A percentile compares a stretch with the other conserved stretches of the same genome.
phyloP scores from a whole-genome alignment of 2,329 filamentous ascomycete species.

The Diaporthe batatas region DNA sequence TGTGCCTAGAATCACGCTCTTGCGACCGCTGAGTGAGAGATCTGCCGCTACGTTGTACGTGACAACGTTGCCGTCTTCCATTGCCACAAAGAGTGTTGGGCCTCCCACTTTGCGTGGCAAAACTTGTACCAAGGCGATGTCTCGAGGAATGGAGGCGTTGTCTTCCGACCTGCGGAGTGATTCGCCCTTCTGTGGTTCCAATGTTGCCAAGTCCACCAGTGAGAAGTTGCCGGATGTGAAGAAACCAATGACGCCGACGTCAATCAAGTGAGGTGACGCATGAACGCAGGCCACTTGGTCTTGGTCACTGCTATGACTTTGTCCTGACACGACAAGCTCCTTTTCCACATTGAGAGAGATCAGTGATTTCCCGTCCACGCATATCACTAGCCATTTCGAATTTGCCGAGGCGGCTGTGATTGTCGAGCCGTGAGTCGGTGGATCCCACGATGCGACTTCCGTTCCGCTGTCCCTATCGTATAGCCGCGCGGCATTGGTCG shows the following conservation, averaged over 20 bases:
- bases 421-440: constrained; percentile 57
- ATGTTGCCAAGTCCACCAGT: constrained; percentile 75
- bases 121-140: constrained; percentile 83
- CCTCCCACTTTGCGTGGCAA: constrained; percentile 70
- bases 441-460: constrained; percentile 70
- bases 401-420: constrained; percentile 88
- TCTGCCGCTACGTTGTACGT: constrained; percentile 80
- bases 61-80: constrained; percentile 92
- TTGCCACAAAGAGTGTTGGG: constrained; percentile 86
- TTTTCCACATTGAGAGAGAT: constrained; percentile 75
- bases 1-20: constrained; percentile 87
- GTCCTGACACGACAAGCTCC: constrained; percentile 68
- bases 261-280: constrained; percentile 72
- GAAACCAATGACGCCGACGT: constrained; percentile 85
- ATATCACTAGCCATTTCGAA: constrained; percentile 76
- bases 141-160: constrained; percentile 83
- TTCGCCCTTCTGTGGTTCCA: constrained; percentile 76
- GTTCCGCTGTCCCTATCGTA: constrained; percentile 71
- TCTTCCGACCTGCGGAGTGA: constrained; percentile 71
- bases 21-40: constrained; percentile 77
- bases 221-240: constrained; percentile 87
- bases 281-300: constrained; percentile 91
- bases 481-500: constrained; percentile 71
- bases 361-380: constrained; percentile 80
- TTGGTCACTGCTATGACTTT: constrained; percentile 72